Percentiles rank a stretch among this genome's conserved stretches.
Evolutionary conservation across 768 basidiomycete genomes (phyloP).

Genomic region (Lactarius tabidus): DNA sequence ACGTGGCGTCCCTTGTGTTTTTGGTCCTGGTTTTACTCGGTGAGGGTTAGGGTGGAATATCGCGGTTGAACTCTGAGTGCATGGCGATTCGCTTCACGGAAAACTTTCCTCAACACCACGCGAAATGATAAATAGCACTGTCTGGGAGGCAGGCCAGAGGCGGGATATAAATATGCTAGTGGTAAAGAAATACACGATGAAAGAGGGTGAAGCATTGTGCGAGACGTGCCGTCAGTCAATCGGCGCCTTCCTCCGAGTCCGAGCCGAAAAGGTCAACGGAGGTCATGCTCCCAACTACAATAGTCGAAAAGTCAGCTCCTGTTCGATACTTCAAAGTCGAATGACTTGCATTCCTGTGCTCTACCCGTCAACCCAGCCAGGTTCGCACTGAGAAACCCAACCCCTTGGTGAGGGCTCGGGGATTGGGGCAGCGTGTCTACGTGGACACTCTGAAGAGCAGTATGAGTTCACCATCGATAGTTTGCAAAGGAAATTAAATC

Average conservation of each 20-base stretch:
- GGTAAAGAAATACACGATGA: background rate
- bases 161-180: background rate
- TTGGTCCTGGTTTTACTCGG: background rate
- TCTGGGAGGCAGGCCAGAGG: background rate
- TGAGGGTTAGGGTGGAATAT: background rate
- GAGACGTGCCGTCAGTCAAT: background rate
- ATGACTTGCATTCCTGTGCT: background rate
- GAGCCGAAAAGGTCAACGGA: too few species aligned
- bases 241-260: background rate
- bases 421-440: too few species aligned
- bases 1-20: background rate
- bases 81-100: background rate
- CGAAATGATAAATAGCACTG: background rate
- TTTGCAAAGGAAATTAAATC: too few species aligned
- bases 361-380: background rate
- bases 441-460: too few species aligned
- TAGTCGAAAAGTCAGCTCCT: background rate
- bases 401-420: too few species aligned
- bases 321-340: background rate
- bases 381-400: too few species aligned
- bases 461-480: too few species aligned
- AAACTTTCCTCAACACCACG: background rate
- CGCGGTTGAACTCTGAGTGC: background rate
- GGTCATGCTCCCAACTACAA: background rate
- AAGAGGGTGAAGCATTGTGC: background rate